A percentile compares a stretch with the other conserved stretches of the same genome.
Evolutionary conservation across 164 flowering plant species (phyloP).

Genomic region (Magnolia officinalis): DNA sequence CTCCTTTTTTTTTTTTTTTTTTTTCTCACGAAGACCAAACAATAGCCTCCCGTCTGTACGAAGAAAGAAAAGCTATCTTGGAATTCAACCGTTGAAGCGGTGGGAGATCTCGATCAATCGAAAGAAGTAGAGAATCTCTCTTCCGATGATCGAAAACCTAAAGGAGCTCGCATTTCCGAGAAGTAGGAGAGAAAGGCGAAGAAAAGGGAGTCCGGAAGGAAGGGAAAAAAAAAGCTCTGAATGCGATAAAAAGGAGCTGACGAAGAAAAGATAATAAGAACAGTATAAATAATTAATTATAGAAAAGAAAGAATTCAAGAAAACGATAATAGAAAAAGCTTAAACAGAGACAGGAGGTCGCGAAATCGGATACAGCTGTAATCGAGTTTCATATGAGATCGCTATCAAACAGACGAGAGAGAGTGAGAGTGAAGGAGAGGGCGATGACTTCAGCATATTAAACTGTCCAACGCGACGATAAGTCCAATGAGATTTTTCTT

Average conservation of each 20-base stretch:
- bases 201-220: neutral
- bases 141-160: too few relatives aligned
- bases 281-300: neutral
- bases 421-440: neutral
- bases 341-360: neutral
- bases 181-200: neutral
- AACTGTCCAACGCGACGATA: neutral
- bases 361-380: neutral
- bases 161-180: too few relatives aligned
- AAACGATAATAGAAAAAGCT: too few relatives aligned
- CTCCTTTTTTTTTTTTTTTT: neutral
- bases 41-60: too few relatives aligned
- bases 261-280: neutral
- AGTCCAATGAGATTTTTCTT: neutral
- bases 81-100: too few relatives aligned
- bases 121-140: too few relatives aligned
- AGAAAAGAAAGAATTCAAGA: too few relatives aligned
- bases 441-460: neutral
- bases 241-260: neutral
- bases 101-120: too few relatives aligned
- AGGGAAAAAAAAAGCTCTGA: neutral
- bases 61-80: too few relatives aligned
- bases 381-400: neutral
- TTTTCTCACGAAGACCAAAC: too few relatives aligned
- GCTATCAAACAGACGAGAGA: neutral